These are phyloP conservation scores for Myotisia sp. DNA, from an alignment of 2,329 filamentous ascomycete genomes.

Conservation along the genomic window DNA sequence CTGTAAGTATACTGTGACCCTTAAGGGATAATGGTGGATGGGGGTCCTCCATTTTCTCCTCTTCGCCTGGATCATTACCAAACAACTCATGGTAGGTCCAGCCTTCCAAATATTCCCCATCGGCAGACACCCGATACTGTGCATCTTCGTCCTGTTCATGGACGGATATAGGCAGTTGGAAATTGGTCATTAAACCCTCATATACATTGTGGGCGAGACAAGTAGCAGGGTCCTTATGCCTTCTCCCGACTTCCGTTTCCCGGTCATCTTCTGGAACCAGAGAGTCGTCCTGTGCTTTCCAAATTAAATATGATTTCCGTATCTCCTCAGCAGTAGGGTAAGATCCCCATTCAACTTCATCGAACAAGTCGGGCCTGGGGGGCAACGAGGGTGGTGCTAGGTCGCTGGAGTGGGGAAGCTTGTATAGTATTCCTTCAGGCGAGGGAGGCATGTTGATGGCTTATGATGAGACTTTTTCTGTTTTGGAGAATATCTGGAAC, in stretches of 20 bases:
- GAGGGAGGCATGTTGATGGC: no score
- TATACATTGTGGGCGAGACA: constrained; percentile 21
- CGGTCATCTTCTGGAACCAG: no score
- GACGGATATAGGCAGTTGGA: constrained; percentile 12
- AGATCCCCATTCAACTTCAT: constrained; percentile 18
- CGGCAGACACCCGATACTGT: background rate
- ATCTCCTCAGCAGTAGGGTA: constrained; percentile 15
- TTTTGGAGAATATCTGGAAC: no score
- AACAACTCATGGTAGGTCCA: constrained; percentile 14
- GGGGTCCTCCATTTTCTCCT: background rate
- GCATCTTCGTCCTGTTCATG: constrained; percentile 4
- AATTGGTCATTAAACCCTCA: constrained; percentile 17
- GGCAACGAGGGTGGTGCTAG: constrained; percentile 13
- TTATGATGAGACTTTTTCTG: no score
- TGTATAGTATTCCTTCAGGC: background rate
- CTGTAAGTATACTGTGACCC: constrained; percentile 10
- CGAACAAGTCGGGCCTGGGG: constrained; percentile 16
- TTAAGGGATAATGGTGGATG: constrained; percentile 2
- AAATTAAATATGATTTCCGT: constrained; percentile 18
- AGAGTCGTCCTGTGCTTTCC: constrained; percentile 16
- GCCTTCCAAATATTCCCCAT: background rate
- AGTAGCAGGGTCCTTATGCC: no score
- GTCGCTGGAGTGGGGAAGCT: background rate
- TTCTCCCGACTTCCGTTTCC: no score
- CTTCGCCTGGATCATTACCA: constrained; percentile 1